These are phyloP conservation scores for Aspergillus kassunensis DNA, from an alignment of 495 filamentous ascomycete species.

Conservation along the genomic window DNA sequence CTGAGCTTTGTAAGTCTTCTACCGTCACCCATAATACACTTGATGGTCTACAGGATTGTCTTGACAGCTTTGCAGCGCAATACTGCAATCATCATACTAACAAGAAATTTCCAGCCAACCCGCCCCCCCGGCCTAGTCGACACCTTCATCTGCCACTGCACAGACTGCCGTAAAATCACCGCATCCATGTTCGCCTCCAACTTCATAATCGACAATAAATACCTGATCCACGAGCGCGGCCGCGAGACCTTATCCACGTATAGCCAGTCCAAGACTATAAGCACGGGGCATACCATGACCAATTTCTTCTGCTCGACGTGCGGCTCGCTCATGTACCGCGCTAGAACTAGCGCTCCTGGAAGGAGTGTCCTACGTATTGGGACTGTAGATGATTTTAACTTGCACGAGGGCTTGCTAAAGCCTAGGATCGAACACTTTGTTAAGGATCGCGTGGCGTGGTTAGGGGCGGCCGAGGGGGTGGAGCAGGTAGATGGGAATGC, in stretches of 20 bases:
- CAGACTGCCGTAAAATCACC: slow-evolving; percentile 5
- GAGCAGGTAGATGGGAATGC: neutral
- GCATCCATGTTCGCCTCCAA: slow-evolving; percentile 3
- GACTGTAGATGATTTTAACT: neutral
- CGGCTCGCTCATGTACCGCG: slow-evolving; percentile 5
- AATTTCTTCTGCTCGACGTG: neutral
- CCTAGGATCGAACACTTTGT: slow-evolving; percentile 2
- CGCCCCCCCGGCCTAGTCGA: neutral
- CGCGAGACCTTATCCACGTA: neutral
- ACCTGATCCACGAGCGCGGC: slow-evolving; percentile 1
- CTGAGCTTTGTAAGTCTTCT: slow-evolving; percentile 1
- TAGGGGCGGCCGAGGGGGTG: neutral
- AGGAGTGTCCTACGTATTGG: slow-evolving; percentile 1
- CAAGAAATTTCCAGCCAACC: neutral
- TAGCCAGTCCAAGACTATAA: neutral
- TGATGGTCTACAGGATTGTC: too few species aligned
- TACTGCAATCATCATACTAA: neutral
- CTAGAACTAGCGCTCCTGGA: neutral
- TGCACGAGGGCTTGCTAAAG: slow-evolving; percentile 1
- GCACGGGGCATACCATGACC: slow-evolving; percentile 1
- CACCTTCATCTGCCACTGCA: slow-evolving; percentile 8
- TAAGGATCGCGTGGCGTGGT: slow-evolving; percentile 1
- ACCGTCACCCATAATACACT: neutral
- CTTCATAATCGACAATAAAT: neutral
- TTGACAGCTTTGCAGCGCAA: too few species aligned